Base-by-base conservation (phyloP, 2,329 filamentous ascomycete genomes). In the Exophiala bonariae region DNA sequence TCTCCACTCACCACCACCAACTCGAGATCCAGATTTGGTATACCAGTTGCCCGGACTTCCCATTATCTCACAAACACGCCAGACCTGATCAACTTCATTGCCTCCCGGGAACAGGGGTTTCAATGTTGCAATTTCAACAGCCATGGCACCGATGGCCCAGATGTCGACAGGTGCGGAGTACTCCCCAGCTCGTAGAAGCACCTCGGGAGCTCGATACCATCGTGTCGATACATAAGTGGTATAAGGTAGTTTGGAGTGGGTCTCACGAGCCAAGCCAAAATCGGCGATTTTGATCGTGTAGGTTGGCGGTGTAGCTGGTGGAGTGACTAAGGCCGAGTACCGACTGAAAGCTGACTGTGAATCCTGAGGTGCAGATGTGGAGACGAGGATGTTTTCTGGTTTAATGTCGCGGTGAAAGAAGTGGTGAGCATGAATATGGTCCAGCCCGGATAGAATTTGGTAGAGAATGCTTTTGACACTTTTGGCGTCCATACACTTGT, bases 401-500 rank as follows among this genome's bases (percentile, higher is more conserved):
- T 99, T 99, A 72, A 99, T 97, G 65, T 99, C 93, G 63, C 93
- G 89, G 70, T 99, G 93, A 73, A 99, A 99, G 74, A 99, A 99
- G 67, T 88, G 83, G 72, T 97, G 89, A 30, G 91, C 87, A 71
- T 99, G 93, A 50, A 99, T 97, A 67, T 99, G 93, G 66, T 99
- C 91, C 20, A 99, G 79, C 44, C 93, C 93, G 43, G 89, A 87
- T 73, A 99, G 85, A 61, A 99, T 99, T 73, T 99, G 93, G 71
- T 88, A 96, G 30, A 99, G 78, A 54, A 99, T 95, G 74, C 92
- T 97, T 78, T 99, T 97, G 52, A 99, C 93, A 61, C 89, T 95
- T 52, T 80, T 82, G 44, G 87, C 87, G 63, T 99, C 93, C 20
- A 99, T 79, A 55, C 79, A 86, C 70, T 97, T 97, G 76, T 96